These are phyloP conservation scores for Priceomyces medius DNA, from an alignment of 805 yeast species.

Conservation along the genomic window DNA sequence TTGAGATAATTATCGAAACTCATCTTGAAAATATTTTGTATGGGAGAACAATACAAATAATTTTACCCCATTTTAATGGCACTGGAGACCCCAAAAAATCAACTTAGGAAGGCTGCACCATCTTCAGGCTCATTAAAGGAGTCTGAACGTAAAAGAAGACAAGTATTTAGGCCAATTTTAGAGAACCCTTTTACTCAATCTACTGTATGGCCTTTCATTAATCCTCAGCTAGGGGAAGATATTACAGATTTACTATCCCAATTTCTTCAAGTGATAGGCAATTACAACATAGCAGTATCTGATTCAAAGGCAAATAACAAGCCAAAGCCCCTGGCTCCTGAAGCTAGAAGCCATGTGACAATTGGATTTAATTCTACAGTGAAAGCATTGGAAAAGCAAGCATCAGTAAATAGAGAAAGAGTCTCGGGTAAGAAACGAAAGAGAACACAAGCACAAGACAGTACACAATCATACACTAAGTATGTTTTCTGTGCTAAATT, in stretches of 20 bases:
- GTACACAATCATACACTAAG: conserved; percentile 25
- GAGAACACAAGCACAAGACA: neutral
- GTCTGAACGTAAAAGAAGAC: conserved; percentile 49
- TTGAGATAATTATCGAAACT: neutral
- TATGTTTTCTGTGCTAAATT: conserved; percentile 60
- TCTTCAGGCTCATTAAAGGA: conserved; percentile 44
- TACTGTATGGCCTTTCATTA: conserved; percentile 40
- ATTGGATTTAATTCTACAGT: conserved; percentile 60
- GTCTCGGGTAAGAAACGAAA: conserved; percentile 2
- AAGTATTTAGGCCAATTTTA: conserved; percentile 62
- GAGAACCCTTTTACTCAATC: conserved; percentile 61
- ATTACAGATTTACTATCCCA: conserved; percentile 36
- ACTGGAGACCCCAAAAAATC: neutral
- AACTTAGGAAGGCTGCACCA: conserved; percentile 2
- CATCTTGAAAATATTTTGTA: neutral
- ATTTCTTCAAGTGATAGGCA: conserved; percentile 32
- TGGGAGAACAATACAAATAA: too few species aligned
- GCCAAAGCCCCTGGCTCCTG: conserved; percentile 22
- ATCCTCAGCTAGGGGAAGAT: conserved; percentile 34
- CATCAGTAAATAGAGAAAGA: conserved; percentile 18
- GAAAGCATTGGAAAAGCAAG: conserved; percentile 44
- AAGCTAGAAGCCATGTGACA: conserved; percentile 23
- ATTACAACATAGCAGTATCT: conserved; percentile 18
- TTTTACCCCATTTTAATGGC: too few species aligned
- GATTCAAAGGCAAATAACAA: conserved; percentile 8